Evolutionary conservation across 2,329 filamentous ascomycete genomes (phyloP).

Genomic region (Lomentospora prolificans): DNA sequence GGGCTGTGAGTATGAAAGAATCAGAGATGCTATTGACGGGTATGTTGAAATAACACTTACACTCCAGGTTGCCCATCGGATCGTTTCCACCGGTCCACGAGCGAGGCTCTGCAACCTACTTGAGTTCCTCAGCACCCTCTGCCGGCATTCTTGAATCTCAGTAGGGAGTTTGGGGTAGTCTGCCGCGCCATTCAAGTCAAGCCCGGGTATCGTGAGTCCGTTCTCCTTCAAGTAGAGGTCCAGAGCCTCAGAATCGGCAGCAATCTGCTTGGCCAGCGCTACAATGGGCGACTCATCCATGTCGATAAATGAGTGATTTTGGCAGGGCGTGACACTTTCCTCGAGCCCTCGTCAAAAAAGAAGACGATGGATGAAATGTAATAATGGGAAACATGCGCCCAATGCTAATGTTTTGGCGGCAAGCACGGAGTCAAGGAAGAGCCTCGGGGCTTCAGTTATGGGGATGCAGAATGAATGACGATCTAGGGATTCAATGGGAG

Average conservation of each 20-base stretch:
- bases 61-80: slow-evolving; percentile 43
- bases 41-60: too few relatives aligned
- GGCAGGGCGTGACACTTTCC: too few relatives aligned
- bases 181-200: slow-evolving; percentile 23
- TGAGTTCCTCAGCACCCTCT: slow-evolving; percentile 37
- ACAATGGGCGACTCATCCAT: neutral
- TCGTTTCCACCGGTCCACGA: slow-evolving; percentile 37
- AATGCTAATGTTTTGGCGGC: too few relatives aligned
- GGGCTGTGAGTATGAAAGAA: too few relatives aligned
- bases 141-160: slow-evolving; percentile 33
- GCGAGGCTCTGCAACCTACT: slow-evolving; percentile 37
- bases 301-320: neutral
- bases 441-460: too few relatives aligned
- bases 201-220: neutral
- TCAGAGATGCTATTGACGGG: too few relatives aligned
- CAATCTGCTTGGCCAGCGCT: neutral
- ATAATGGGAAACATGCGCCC: neutral
- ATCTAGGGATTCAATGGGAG: too few relatives aligned
- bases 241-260: neutral
- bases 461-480: neutral
- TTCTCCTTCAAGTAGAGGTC: neutral
- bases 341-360: neutral
- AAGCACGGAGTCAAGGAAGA: too few relatives aligned
- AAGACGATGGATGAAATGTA: neutral
- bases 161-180: slow-evolving; percentile 38